Conservation (phyloP, 129 eudicot genomes). For the Flaveria robusta region DNA sequence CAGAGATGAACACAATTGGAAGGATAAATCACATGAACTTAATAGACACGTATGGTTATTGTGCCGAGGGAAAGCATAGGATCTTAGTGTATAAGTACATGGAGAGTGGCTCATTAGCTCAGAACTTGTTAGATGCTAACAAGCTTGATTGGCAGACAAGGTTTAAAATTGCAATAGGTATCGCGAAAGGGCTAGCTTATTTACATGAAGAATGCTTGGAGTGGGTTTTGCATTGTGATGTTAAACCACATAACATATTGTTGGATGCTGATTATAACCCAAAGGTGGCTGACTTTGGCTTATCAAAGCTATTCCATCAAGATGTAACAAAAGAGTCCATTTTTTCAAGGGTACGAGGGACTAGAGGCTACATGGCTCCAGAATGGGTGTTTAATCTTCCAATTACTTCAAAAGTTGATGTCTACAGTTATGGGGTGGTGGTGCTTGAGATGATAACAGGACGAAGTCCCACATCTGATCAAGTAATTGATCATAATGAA, state of each 20-base stretch:
- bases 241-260: conserved; percentile 49
- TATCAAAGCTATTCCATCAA: conserved; percentile 41
- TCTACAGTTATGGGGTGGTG: conserved; percentile 42
- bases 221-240: conserved; percentile 54
- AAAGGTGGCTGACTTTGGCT: conserved; percentile 47
- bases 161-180: conserved; percentile 36
- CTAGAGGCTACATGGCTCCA: conserved; percentile 47
- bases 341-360: conserved; percentile 31
- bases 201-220: conserved; percentile 59
- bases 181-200: conserved; percentile 52
- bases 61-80: conserved; percentile 40
- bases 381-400: conserved; percentile 45
- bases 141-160: conserved; percentile 40
- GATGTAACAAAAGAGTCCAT: not conserved
- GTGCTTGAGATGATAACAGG: conserved; percentile 52
- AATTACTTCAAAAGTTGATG: conserved; percentile 42
- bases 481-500: not conserved
- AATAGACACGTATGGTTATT: conserved; percentile 48
- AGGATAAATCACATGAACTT: conserved; percentile 46
- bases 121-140: conserved; percentile 7
- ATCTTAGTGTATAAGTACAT: conserved; percentile 50
- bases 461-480: conserved; percentile 21
- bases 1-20: conserved; percentile 45
- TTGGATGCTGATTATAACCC: conserved; percentile 43
- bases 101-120: conserved; percentile 51